phyloP scores from a whole-genome alignment of 2,329 filamentous ascomycete species.

The Pseudogymnoascus sp. region DNA sequence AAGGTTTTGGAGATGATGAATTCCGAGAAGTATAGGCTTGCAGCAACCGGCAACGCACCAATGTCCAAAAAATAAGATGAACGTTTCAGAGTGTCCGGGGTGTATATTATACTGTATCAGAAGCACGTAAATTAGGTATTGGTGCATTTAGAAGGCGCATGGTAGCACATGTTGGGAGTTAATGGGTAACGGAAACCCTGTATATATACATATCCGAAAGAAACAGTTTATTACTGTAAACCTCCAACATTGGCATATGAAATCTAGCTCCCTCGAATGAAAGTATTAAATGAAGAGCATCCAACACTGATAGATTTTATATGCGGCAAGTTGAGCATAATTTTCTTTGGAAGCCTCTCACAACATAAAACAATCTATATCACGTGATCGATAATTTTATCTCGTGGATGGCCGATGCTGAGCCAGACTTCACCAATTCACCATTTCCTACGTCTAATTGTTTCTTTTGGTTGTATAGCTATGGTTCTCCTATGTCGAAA shows the following conservation, averaged over 20 bases:
- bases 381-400: background rate
- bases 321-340: background rate
- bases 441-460: background rate
- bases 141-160: conserved; percentile 5
- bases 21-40: conserved; percentile 36
- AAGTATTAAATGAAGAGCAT: background rate
- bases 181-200: conserved; percentile 7
- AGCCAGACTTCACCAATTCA: background rate
- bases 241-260: background rate
- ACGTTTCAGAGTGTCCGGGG: background rate
- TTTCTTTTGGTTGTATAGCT: background rate
- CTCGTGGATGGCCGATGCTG: background rate
- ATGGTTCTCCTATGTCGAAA: background rate
- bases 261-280: background rate
- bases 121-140: conserved; percentile 9
- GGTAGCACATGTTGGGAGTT: conserved; percentile 8
- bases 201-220: conserved; percentile 8
- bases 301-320: background rate
- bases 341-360: background rate
- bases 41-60: conserved; percentile 23
- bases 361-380: background rate
- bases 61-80: conserved; percentile 12
- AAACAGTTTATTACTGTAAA: conserved; percentile 1
- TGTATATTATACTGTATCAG: conserved; percentile 8
- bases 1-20: conserved; percentile 50